phyloP scores from a whole-genome alignment of 768 basidiomycete species.

The Candolleomyces aberdarensis region DNA sequence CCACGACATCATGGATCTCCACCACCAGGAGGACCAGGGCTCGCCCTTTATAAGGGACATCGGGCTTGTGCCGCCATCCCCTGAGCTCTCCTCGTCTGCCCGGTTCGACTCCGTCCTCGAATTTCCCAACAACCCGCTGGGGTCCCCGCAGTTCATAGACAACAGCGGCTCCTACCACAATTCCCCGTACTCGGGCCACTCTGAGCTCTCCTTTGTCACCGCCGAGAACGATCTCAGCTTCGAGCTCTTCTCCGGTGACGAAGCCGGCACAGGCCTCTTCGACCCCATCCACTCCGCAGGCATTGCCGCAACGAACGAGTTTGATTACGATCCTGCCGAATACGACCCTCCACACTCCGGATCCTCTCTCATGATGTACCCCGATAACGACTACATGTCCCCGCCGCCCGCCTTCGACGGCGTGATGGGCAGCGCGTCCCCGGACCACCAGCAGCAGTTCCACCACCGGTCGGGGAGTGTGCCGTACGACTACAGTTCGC shows the following conservation, averaged over 20 bases:
- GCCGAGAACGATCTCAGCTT: slow-evolving; percentile 45
- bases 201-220: slow-evolving; percentile 58
- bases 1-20: slow-evolving; percentile 6
- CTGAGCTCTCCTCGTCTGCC: slow-evolving; percentile 21
- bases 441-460: slow-evolving; percentile 16
- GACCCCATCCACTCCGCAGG: background rate
- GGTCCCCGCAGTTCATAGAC: slow-evolving; percentile 18
- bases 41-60: slow-evolving; percentile 25
- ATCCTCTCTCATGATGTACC: slow-evolving; percentile 54
- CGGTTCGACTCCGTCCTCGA: slow-evolving; percentile 16
- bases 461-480: slow-evolving; percentile 21
- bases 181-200: slow-evolving; percentile 65
- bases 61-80: slow-evolving; percentile 22
- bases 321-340: slow-evolving; percentile 71
- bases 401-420: slow-evolving; percentile 18
- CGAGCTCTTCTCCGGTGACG: slow-evolving; percentile 48
- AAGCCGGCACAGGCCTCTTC: slow-evolving; percentile 25
- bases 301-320: slow-evolving; percentile 18
- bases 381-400: slow-evolving; percentile 45
- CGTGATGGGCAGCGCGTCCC: slow-evolving; percentile 6
- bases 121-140: slow-evolving; percentile 11
- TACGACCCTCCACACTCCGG: slow-evolving; percentile 58
- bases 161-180: slow-evolving; percentile 24
- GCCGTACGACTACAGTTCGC: slow-evolving; percentile 62
- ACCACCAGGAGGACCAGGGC: slow-evolving; percentile 2